Conservation (phyloP, 345 rosid genomes). For the Citrus sp. region DNA sequence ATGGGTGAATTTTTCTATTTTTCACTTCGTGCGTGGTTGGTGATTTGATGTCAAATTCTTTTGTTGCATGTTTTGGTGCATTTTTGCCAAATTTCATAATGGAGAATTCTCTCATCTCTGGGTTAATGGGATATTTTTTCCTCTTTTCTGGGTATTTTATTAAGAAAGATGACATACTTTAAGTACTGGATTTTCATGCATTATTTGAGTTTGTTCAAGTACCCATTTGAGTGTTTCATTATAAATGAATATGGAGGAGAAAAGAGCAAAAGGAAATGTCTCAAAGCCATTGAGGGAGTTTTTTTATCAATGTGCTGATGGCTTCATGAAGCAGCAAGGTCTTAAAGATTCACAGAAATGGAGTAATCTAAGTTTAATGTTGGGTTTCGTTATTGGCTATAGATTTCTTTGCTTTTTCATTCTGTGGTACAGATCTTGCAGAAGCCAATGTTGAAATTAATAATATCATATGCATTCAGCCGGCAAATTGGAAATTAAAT, state of each 20-base stretch:
- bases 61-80: constrained; percentile 30
- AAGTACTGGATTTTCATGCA: constrained; percentile 30
- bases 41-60: constrained; percentile 32
- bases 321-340: constrained; percentile 25
- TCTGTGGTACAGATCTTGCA: constrained; percentile 21
- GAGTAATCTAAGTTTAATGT: constrained; percentile 27
- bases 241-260: constrained; percentile 32
- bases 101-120: constrained; percentile 22
- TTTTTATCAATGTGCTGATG: constrained; percentile 25
- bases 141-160: constrained; percentile 33
- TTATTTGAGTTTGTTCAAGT: constrained; percentile 27
- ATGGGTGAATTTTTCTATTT: constrained; percentile 25
- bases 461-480: not conserved
- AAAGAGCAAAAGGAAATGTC: constrained; percentile 16
- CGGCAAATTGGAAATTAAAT: not conserved
- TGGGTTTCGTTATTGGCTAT: constrained; percentile 25
- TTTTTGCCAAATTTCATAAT: constrained; percentile 27
- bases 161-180: constrained; percentile 19
- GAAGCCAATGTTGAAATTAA: constrained; percentile 8
- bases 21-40: constrained; percentile 25
- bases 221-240: constrained; percentile 30
- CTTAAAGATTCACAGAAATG: constrained; percentile 23
- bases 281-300: constrained; percentile 17
- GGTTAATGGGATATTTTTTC: constrained; percentile 24
- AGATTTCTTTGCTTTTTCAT: constrained; percentile 20